These are phyloP conservation scores for Pinus tabuliformis DNA, from an alignment of 75 land plant genomes.

Conservation along the genomic window DNA sequence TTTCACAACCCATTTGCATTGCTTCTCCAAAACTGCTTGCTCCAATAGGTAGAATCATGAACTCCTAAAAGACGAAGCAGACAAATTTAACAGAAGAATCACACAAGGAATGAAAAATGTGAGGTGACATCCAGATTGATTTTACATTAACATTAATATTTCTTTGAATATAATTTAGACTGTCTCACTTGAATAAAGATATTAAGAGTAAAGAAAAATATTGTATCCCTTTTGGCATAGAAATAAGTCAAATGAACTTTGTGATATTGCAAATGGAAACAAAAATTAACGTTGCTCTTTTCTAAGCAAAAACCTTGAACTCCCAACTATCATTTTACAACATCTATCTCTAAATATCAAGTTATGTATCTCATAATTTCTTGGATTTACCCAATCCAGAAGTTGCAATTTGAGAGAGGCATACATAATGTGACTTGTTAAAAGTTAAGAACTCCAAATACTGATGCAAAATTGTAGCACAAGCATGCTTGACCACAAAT, in stretches of 20 bases:
- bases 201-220: neutral
- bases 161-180: neutral
- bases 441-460: neutral
- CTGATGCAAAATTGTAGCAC: neutral
- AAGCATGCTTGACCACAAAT: neutral
- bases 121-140: neutral
- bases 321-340: too few species aligned
- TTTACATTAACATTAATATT: neutral
- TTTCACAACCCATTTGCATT: slow-evolving; percentile 90
- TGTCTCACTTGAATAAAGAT: neutral
- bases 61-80: slow-evolving; percentile 52
- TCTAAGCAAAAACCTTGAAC: too few species aligned
- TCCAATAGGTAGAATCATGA: slow-evolving; percentile 96
- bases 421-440: too few species aligned
- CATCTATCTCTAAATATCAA: too few species aligned
- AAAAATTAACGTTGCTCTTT: neutral
- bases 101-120: neutral
- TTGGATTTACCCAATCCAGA: too few species aligned
- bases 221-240: too few species aligned
- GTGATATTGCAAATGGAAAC: neutral
- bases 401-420: too few species aligned
- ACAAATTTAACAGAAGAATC: neutral
- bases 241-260: neutral
- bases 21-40: slow-evolving; percentile 89
- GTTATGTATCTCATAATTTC: too few species aligned